Conservation (phyloP, 2,329 filamentous ascomycete genomes). For the Coleophoma cylindrospora region DNA sequence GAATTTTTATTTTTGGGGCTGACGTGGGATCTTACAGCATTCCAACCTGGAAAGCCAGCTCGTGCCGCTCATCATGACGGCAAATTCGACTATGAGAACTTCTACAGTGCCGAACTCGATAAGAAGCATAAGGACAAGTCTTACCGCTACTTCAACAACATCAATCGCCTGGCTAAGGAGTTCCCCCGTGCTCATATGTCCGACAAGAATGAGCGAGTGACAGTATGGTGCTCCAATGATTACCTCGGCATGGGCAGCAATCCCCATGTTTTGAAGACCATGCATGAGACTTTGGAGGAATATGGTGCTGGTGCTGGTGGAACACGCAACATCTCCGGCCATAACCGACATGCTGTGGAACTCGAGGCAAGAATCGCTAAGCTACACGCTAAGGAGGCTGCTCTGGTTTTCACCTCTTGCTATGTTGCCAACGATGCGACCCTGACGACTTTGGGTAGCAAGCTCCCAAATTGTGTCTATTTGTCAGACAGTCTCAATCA, state of each 20-base stretch:
- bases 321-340: constrained; percentile 95
- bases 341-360: constrained; percentile 89
- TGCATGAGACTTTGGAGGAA: constrained; percentile 92
- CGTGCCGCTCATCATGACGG: constrained; percentile 27
- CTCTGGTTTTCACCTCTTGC: constrained; percentile 94
- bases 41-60: constrained; percentile 15
- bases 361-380: constrained; percentile 80
- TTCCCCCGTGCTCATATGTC: constrained; percentile 94
- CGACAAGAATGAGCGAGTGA: constrained; percentile 76
- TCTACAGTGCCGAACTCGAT: constrained; percentile 83
- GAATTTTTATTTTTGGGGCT: constrained; percentile 12
- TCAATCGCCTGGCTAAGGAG: constrained; percentile 94
- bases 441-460: constrained; percentile 92
- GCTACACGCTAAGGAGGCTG: constrained; percentile 86
- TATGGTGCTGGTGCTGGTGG: constrained; percentile 95
- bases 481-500: constrained; percentile 97
- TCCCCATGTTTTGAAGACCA: constrained; percentile 75
- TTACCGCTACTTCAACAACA: constrained; percentile 99
- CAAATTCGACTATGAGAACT: constrained; percentile 86
- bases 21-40: background rate
- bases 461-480: constrained; percentile 93
- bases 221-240: constrained; percentile 99
- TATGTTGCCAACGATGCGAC: constrained; percentile 98
- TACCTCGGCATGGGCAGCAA: constrained; percentile 98
- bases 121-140: constrained; percentile 99